Evolutionary conservation across 345 rosid genomes (phyloP), one percentile per base, ranked within the genome.

Genomic region (Hevea brasiliensis): DNA sequence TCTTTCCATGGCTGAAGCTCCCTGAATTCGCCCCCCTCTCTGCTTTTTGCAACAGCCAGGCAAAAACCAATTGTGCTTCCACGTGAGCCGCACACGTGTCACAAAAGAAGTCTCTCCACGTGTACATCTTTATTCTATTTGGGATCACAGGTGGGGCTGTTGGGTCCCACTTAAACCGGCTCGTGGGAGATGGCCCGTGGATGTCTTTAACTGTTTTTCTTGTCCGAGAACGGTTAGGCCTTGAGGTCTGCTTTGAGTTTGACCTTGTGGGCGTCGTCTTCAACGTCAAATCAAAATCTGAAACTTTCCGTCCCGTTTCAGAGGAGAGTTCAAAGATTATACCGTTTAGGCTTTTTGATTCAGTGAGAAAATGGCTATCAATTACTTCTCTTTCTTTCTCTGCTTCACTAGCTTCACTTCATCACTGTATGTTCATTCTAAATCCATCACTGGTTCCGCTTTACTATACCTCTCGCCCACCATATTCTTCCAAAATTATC

Each of bases 391-490:
- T 23, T 29, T 71, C 45, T n/a, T 66, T 13, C 67, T 76, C 44
- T 23, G 51, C 59, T 21, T 61, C 67, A 66, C 72, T 29, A 66
- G 37, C 44, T 35, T 75, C 9, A 59, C 45, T 44, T 26, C 56
- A 27, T 26, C 56, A 27, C 6, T 42, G 7, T 21, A 53, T 63
- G 29, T 44, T 58, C 27, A 55, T 14, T 71, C 45, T 45, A 18
- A 72, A 44, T 69, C 58, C 62, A 35, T 48, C 48, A 3, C 65
- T 26, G 74, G 61, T 35, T 24, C 67, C 59, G 32, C 85, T 10
- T 70, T 76, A 11, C 75, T 83, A 1, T 87, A 85, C 75, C 79
- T 81, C 67, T 89, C 89, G 27, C 82, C 87, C 41, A n/a, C 67
- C 42, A 79, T 63, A 9, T 79, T 89, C 67, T 35, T 66, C 42